Evolutionary conservation across 2,329 filamentous ascomycete species (phyloP).

Genomic region (Colletotrichum sp.): DNA sequence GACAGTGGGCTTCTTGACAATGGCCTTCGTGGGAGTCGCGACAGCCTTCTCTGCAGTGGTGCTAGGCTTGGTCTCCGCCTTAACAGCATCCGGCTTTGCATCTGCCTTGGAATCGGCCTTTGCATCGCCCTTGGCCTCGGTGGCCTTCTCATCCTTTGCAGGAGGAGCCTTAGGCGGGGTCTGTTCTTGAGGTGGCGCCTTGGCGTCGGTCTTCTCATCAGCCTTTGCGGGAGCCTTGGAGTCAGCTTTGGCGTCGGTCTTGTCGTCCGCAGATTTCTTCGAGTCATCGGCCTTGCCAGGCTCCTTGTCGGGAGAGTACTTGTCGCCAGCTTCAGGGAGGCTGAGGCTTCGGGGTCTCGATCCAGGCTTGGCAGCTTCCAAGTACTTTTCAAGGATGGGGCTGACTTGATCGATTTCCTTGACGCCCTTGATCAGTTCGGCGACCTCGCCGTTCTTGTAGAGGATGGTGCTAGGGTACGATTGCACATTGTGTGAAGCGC

Average conservation of each 20-base stretch:
- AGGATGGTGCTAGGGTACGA: conserved; percentile 81
- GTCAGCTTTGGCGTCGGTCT: conserved; percentile 24
- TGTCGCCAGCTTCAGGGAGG: conserved; percentile 75
- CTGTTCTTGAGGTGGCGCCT: conserved; percentile 25
- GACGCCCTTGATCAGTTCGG: conserved; percentile 68
- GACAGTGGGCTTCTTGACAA: conserved; percentile 53
- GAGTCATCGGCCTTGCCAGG: conserved; percentile 33
- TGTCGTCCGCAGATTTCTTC: conserved; percentile 23
- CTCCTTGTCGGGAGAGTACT: conserved; percentile 38
- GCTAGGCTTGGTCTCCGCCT: conserved; percentile 22
- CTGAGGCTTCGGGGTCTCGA: conserved; percentile 72
- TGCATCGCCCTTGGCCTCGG: conserved; percentile 25
- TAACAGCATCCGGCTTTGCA: conserved; percentile 27
- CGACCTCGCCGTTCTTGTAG: conserved; percentile 77
- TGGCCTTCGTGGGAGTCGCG: conserved; percentile 39
- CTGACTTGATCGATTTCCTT: conserved; percentile 73
- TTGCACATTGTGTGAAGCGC: conserved; percentile 68
- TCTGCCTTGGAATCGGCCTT: conserved; percentile 28
- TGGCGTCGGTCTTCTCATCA: conserved; percentile 36
- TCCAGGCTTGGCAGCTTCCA: conserved; percentile 82
- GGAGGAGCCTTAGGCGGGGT: conserved; percentile 9
- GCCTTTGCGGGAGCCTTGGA: conserved; percentile 24
- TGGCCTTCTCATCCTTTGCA: conserved; percentile 31
- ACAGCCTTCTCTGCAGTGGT: conserved; percentile 21
- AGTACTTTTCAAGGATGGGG: conserved; percentile 73